These are phyloP conservation scores for Chlorella sp. DNA, from an alignment of 139 green algal genomes.

Conservation along the genomic window DNA sequence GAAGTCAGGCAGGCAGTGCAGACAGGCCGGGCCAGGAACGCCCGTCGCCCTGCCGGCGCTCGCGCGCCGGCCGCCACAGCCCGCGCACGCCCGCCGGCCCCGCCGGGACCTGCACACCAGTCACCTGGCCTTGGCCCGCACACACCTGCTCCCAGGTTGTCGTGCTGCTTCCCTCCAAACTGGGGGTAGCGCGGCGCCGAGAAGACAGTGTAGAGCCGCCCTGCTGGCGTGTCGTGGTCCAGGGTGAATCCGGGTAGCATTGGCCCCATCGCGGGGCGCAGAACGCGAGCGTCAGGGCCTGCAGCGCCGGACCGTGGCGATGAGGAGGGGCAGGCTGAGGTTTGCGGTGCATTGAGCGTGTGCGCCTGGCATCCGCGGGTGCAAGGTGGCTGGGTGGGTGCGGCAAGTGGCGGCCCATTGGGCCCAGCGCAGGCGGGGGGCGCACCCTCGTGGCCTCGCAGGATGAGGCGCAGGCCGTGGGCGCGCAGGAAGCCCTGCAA, in stretches of 20 bases:
- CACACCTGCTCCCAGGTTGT: slow-evolving; percentile 74
- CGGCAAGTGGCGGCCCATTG: background rate
- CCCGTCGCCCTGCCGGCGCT: no score
- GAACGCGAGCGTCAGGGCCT: slow-evolving; percentile 89
- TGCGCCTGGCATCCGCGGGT: background rate
- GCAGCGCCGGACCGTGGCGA: background rate
- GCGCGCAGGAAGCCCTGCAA: slow-evolving; percentile 51
- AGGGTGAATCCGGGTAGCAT: slow-evolving; percentile 77
- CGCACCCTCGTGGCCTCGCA: slow-evolving; percentile 74
- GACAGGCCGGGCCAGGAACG: no score
- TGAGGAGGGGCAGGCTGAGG: background rate
- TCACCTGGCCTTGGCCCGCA: no score
- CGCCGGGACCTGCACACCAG: no score
- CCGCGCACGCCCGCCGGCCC: no score
- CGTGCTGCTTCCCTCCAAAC: slow-evolving; percentile 47
- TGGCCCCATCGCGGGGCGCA: slow-evolving; percentile 63
- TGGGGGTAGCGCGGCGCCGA: slow-evolving; percentile 93
- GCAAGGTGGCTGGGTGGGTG: background rate
- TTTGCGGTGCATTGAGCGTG: background rate
- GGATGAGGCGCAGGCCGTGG: slow-evolving; percentile 63
- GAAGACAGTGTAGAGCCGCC: slow-evolving; percentile 88
- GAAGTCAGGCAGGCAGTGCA: no score
- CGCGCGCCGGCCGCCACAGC: no score
- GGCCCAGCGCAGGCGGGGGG: background rate
- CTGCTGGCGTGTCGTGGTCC: slow-evolving; percentile 82